Percentiles rank a stretch among this genome's conserved stretches.
Evolutionary conservation across 345 rosid species (phyloP).

Genomic region (Camelina hispida): DNA sequence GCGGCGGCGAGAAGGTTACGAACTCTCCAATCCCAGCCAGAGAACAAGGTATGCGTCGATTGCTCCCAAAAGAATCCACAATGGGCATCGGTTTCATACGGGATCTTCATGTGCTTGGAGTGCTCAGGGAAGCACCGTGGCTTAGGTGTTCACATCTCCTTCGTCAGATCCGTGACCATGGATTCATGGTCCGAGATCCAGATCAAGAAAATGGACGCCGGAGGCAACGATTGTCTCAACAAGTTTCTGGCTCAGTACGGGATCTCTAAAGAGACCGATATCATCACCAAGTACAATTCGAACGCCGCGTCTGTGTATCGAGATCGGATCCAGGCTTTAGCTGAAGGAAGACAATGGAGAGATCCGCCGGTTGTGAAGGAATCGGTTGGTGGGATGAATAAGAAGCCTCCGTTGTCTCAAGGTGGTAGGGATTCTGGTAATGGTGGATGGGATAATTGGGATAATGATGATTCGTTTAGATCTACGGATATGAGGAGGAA

Average conservation of each 20-base stretch:
- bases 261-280: conserved; percentile 78
- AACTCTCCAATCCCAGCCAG: conserved; percentile 80
- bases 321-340: conserved; percentile 82
- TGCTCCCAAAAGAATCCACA: conserved; percentile 97
- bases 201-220: conserved; percentile 95
- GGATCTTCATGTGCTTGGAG: conserved; percentile 96
- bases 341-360: conserved; percentile 84
- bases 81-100: conserved; percentile 99
- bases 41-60: conserved; percentile 91
- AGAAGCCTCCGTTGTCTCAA: conserved; percentile 56
- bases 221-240: conserved; percentile 87
- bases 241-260: conserved; percentile 72
- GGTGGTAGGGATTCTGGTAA: conserved; percentile 49
- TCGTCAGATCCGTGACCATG: conserved; percentile 99
- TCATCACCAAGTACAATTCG: conserved; percentile 77
- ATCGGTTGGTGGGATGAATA: conserved; percentile 50
- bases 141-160: conserved; percentile 97
- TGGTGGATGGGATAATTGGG: conserved; percentile 96
- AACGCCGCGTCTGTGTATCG: conserved; percentile 83
- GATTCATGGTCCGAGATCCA: conserved; percentile 99
- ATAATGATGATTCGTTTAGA: conserved; percentile 66
- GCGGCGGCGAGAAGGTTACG: conserved; percentile 85
- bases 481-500: conserved; percentile 79
- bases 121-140: conserved; percentile 99
- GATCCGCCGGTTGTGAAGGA: conserved; percentile 87